phyloP scores from a whole-genome alignment of 345 rosid genomes.

The Punica granatum region DNA sequence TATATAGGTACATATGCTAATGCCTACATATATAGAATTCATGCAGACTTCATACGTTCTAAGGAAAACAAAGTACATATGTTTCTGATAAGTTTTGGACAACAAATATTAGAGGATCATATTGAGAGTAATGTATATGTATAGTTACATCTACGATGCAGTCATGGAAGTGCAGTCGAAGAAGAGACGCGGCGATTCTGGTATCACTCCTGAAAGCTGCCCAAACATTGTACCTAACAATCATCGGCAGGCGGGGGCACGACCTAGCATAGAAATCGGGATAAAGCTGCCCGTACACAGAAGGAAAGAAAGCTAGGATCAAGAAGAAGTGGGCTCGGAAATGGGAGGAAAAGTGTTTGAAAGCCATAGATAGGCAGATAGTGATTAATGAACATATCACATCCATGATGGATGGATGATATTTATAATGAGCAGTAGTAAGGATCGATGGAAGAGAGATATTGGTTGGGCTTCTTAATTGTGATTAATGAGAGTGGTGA shows the following conservation, averaged over 20 bases:
- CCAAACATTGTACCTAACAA: slow-evolving; percentile 54
- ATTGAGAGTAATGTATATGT: neutral
- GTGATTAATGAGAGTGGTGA: neutral
- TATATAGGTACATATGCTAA: no score
- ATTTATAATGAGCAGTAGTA: no score
- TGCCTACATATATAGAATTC: no score
- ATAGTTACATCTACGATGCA: slow-evolving; percentile 72
- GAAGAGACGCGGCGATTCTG: slow-evolving; percentile 84
- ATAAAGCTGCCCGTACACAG: slow-evolving; percentile 27
- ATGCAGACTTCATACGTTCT: no score
- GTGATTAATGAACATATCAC: neutral
- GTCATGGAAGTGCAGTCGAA: slow-evolving; percentile 78
- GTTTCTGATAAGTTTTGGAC: no score
- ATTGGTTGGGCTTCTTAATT: neutral
- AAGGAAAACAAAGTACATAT: no score
- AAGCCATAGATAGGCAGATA: neutral
- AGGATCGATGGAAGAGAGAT: neutral
- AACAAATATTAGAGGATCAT: no score
- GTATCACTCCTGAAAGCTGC: slow-evolving; percentile 51
- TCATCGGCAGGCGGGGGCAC: slow-evolving; percentile 62
- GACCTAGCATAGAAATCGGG: slow-evolving; percentile 46
- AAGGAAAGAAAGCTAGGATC: neutral
- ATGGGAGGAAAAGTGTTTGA: neutral
- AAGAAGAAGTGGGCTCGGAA: neutral
- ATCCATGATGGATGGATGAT: no score